phyloP scores from a whole-genome alignment of 495 filamentous ascomycete species.

The Penicillium daleae region DNA sequence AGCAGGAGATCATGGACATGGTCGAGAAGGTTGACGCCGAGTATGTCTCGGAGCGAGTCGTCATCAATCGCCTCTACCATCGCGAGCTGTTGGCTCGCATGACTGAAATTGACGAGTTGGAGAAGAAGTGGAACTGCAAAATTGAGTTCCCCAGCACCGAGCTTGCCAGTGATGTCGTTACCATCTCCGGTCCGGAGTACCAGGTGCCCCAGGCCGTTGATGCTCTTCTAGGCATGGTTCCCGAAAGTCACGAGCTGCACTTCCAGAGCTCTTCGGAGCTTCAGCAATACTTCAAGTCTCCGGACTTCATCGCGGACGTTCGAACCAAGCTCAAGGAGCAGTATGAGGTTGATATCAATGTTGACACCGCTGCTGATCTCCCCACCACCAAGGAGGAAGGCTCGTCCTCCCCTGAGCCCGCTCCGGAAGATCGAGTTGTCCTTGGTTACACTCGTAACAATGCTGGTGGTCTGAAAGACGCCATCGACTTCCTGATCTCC shows the following conservation, averaged over 20 bases:
- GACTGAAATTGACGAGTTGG: slow-evolving; percentile 85
- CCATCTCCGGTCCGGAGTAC: slow-evolving; percentile 93
- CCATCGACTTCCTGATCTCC: slow-evolving; percentile 88
- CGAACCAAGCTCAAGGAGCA: slow-evolving; percentile 83
- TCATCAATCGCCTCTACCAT: slow-evolving; percentile 93
- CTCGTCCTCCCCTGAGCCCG: slow-evolving; percentile 39
- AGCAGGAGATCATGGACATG: slow-evolving; percentile 99
- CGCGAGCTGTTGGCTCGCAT: slow-evolving; percentile 88
- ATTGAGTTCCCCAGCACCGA: slow-evolving; percentile 97
- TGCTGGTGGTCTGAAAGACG: slow-evolving; percentile 91
- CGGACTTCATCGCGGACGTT: slow-evolving; percentile 76
- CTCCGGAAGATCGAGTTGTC: slow-evolving; percentile 57
- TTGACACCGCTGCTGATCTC: slow-evolving; percentile 55
- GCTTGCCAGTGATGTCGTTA: slow-evolving; percentile 93
- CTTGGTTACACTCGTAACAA: slow-evolving; percentile 94
- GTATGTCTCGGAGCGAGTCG: slow-evolving; percentile 89
- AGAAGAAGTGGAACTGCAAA: slow-evolving; percentile 99
- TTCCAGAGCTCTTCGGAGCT: slow-evolving; percentile 74
- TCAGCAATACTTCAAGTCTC: slow-evolving; percentile 74
- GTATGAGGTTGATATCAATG: slow-evolving; percentile 83
- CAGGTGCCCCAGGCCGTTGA: slow-evolving; percentile 96
- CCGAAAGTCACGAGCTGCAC: slow-evolving; percentile 88
- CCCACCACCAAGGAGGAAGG: slow-evolving; percentile 35
- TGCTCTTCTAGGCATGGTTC: slow-evolving; percentile 95
- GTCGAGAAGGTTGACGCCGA: slow-evolving; percentile 97